Conservation (phyloP, 331 rosid species). For the Prunus yedoensis region DNA sequence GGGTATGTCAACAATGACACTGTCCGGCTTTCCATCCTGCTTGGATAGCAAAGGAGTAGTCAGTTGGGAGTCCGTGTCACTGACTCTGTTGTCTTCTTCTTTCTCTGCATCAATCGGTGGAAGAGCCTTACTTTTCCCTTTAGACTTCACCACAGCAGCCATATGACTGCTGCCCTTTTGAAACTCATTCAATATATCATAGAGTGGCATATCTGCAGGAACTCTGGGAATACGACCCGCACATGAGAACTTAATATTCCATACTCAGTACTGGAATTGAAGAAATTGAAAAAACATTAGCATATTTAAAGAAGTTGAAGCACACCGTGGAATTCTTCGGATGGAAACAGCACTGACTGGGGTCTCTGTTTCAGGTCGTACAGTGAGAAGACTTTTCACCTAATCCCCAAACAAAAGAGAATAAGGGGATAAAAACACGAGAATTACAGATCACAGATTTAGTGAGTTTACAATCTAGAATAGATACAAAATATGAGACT, state of each 20-base stretch:
- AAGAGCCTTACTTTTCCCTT: constrained; percentile 52
- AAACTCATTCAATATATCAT: constrained; percentile 94
- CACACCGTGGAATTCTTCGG: constrained; percentile 92
- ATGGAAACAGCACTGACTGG: constrained; percentile 96
- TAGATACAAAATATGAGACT: not conserved
- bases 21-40: constrained; percentile 41
- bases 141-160: constrained; percentile 94
- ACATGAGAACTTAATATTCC: constrained; percentile 25
- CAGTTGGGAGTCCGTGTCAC: constrained; percentile 44
- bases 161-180: constrained; percentile 98
- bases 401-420: constrained; percentile 33
- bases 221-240: constrained; percentile 58
- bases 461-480: not conserved
- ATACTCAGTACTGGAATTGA: constrained; percentile 10
- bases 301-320: constrained; percentile 22
- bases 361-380: constrained; percentile 95
- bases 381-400: constrained; percentile 97
- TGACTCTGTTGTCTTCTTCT: constrained; percentile 37
- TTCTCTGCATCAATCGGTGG: constrained; percentile 51
- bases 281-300: constrained; percentile 2
- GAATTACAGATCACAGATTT: not conserved
- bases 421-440: constrained; percentile 16
- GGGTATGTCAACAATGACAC: constrained; percentile 66
- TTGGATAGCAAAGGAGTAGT: constrained; percentile 68
- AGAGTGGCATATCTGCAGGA: constrained; percentile 97